phyloP scores from a whole-genome alignment of 345 rosid species.

The Hibiscus syriacus region DNA sequence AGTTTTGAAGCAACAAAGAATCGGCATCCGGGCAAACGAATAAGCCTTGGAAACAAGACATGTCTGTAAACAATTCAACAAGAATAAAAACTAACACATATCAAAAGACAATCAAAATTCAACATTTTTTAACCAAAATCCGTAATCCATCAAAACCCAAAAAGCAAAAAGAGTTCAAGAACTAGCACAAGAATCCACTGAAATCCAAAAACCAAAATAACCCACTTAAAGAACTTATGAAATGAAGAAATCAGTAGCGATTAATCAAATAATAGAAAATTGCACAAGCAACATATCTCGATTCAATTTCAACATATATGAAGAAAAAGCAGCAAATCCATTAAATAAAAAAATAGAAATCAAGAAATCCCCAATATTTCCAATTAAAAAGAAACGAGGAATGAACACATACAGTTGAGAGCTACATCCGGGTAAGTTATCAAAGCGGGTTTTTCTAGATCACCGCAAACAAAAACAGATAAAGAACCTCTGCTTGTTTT shows the following conservation, averaged over 20 bases:
- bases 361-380: neutral
- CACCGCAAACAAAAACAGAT: slow-evolving; percentile 68
- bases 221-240: neutral
- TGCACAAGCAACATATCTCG: neutral
- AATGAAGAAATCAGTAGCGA: neutral
- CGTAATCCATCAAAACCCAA: neutral
- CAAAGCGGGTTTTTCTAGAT: slow-evolving; percentile 75
- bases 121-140: neutral
- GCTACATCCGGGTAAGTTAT: slow-evolving; percentile 87
- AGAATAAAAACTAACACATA: neutral
- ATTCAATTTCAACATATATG: slow-evolving; percentile 2
- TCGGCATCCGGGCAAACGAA: slow-evolving; percentile 48
- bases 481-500: slow-evolving; percentile 68
- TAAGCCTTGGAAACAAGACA: slow-evolving; percentile 54
- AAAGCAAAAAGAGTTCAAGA: no score
- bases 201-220: neutral
- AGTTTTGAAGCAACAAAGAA: slow-evolving; percentile 50
- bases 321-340: neutral
- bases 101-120: neutral
- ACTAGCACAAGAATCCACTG: no score
- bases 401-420: slow-evolving; percentile 51
- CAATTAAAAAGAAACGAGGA: neutral
- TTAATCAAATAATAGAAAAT: neutral
- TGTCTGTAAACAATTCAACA: slow-evolving; percentile 21
- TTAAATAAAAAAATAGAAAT: neutral